These are phyloP conservation scores for Chaetomiaceae sp. DNA, from an alignment of 2,329 filamentous ascomycete genomes.

Conservation along the genomic window DNA sequence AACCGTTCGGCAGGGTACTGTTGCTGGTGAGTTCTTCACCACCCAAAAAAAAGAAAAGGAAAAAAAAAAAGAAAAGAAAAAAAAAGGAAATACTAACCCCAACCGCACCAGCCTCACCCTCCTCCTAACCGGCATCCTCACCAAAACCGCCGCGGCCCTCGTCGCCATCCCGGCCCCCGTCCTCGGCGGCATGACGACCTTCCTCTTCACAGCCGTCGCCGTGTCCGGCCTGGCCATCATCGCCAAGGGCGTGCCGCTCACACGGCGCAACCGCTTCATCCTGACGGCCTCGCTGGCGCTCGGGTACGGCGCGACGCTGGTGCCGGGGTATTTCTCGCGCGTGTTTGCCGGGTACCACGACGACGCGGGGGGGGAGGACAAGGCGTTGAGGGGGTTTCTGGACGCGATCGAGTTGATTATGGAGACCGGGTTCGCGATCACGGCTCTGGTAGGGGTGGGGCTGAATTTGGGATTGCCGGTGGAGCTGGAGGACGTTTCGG, in stretches of 20 bases:
- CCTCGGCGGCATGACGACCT: conserved; percentile 71
- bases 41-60: conserved; percentile 5
- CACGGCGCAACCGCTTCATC: conserved; percentile 76
- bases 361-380: conserved; percentile 62
- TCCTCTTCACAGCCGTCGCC: conserved; percentile 72
- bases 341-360: conserved; percentile 79
- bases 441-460: conserved; percentile 66
- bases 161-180: conserved; percentile 68
- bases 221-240: conserved; percentile 77
- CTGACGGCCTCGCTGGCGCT: conserved; percentile 69
- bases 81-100: no score
- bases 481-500: conserved; percentile 68
- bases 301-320: conserved; percentile 66
- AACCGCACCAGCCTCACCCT: conserved; percentile 56
- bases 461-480: conserved; percentile 70
- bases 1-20: conserved; percentile 77
- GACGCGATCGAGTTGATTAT: conserved; percentile 70
- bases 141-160: conserved; percentile 76
- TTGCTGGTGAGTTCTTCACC: conserved; percentile 45
- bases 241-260: conserved; percentile 63
- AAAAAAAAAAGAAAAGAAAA: no score
- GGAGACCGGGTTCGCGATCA: conserved; percentile 71
- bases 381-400: conserved; percentile 65
- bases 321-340: conserved; percentile 62
- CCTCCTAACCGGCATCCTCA: conserved; percentile 74